Evolutionary conservation across 352 stramenopile species (phyloP).

Genomic region (Thalassiosira livingstoniorum): DNA sequence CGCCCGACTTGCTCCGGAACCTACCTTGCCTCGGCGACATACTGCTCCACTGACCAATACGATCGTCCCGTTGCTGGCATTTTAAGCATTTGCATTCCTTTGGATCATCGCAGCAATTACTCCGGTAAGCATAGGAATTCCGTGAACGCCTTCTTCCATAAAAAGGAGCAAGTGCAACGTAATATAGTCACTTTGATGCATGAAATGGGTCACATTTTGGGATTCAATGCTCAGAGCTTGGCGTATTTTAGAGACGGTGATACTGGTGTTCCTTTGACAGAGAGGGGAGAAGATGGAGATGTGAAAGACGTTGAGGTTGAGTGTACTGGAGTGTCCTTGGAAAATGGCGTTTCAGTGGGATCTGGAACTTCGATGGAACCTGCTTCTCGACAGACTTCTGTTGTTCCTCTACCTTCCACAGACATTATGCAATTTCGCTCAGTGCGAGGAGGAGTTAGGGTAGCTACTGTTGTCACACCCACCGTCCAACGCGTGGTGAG

Average conservation of each 20-base stretch:
- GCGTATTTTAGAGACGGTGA: conserved; percentile 75
- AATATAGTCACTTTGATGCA: conserved; percentile 80
- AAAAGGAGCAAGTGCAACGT: conserved; percentile 45
- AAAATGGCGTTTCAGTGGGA: too few species aligned
- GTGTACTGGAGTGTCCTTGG: conserved; percentile 70
- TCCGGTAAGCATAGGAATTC: too few species aligned
- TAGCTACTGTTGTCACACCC: conserved; percentile 76
- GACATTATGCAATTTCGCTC: conserved; percentile 71
- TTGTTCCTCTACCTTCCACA: conserved; percentile 67
- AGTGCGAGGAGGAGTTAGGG: conserved; percentile 71
- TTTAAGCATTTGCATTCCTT: conserved; percentile 79
- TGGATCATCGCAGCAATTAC: too few species aligned
- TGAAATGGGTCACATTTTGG: conserved; percentile 79
- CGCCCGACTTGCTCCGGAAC: conserved; percentile 59
- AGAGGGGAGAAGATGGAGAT: conserved; percentile 58
- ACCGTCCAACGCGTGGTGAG: conserved; percentile 70
- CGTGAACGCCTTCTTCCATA: conserved; percentile 62
- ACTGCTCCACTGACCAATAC: conserved; percentile 80
- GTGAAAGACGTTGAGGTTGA: conserved; percentile 66
- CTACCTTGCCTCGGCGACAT: conserved; percentile 75
- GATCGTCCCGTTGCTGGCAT: conserved; percentile 76
- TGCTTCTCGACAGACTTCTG: conserved; percentile 18
- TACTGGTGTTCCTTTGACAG: conserved; percentile 69
- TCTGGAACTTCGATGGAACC: too few species aligned
- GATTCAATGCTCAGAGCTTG: conserved; percentile 77